Evolutionary conservation across 208 protist genomes (phyloP).

Genomic region (Kentomonas sorsogonicus): DNA sequence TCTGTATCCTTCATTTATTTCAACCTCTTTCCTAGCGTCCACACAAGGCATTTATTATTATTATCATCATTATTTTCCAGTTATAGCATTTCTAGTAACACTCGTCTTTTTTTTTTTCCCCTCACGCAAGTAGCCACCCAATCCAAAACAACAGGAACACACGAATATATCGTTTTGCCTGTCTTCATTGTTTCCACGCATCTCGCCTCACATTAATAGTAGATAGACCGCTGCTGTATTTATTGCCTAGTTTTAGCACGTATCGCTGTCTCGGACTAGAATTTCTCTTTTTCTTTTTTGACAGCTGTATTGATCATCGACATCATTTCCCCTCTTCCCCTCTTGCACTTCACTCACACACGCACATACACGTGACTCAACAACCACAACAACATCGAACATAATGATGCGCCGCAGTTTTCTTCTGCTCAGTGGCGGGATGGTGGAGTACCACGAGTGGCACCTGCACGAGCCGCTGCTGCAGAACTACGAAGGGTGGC

Average conservation of each 20-base stretch:
- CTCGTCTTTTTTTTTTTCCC: no score
- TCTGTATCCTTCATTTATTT: no score
- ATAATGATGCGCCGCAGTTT: slow-evolving; percentile 77
- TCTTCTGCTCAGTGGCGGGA: slow-evolving; percentile 60
- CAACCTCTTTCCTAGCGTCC: no score
- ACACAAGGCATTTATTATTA: no score
- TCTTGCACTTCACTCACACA: slow-evolving; percentile 7
- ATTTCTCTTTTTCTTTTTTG: slow-evolving; percentile 7
- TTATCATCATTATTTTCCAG: no score
- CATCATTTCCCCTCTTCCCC: neutral
- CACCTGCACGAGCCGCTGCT: slow-evolving; percentile 86
- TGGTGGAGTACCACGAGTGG: slow-evolving; percentile 91
- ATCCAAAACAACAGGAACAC: no score
- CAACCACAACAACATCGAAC: neutral
- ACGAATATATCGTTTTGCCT: no score
- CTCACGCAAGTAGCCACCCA: no score
- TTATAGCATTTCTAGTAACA: slow-evolving; percentile 3
- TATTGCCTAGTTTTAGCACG: slow-evolving; percentile 1
- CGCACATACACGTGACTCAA: neutral
- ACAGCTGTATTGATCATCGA: neutral
- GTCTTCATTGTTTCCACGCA: no score
- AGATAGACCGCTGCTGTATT: neutral
- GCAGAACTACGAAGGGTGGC: slow-evolving; percentile 91
- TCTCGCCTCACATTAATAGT: slow-evolving; percentile 1
- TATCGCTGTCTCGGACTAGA: neutral